These are phyloP conservation scores for Apiospora hydei DNA, from an alignment of 2,329 filamentous ascomycete species.

Conservation along the genomic window DNA sequence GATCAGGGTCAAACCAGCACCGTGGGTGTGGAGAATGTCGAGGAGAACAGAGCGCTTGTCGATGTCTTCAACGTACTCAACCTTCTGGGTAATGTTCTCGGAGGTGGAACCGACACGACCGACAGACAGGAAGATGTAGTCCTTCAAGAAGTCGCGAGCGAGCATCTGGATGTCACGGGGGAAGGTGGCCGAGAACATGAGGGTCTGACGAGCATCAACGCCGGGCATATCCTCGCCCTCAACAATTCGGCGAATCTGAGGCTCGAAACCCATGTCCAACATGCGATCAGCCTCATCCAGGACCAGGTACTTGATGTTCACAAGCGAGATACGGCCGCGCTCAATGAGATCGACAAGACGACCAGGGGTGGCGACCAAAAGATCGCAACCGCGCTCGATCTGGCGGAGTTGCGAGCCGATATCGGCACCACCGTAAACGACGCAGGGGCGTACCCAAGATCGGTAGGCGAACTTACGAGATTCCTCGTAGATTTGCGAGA, in stretches of 20 bases:
- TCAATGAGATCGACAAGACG: conserved; percentile 98
- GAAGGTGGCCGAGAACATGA: conserved; percentile 99
- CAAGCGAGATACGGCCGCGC: conserved; percentile 95
- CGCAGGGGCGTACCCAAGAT: conserved; percentile 97
- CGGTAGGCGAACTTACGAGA: conserved; percentile 98
- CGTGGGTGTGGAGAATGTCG: conserved; percentile 96
- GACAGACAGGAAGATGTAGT: conserved; percentile 98
- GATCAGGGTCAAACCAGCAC: conserved; percentile 87
- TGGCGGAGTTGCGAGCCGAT: conserved; percentile 98
- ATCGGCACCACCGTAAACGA: conserved; percentile 98
- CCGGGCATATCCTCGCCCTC: conserved; percentile 97
- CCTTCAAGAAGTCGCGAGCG: conserved; percentile 97
- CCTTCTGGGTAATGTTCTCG: conserved; percentile 99
- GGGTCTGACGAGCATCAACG: conserved; percentile 86
- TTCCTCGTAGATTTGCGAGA: conserved; percentile 98
- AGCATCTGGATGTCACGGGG: conserved; percentile 99
- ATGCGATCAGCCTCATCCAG: conserved; percentile 99
- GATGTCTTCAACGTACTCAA: conserved; percentile 94
- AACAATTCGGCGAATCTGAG: conserved; percentile 97
- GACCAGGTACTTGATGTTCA: conserved; percentile 99
- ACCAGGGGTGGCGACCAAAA: conserved; percentile 95
- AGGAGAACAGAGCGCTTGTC: conserved; percentile 98
- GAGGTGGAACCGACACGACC: conserved; percentile 98
- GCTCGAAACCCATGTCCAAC: conserved; percentile 99
- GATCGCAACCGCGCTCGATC: conserved; percentile 96